Base-by-base conservation (phyloP, 345 rosid genomes). In the Populus euphratica region DNA sequence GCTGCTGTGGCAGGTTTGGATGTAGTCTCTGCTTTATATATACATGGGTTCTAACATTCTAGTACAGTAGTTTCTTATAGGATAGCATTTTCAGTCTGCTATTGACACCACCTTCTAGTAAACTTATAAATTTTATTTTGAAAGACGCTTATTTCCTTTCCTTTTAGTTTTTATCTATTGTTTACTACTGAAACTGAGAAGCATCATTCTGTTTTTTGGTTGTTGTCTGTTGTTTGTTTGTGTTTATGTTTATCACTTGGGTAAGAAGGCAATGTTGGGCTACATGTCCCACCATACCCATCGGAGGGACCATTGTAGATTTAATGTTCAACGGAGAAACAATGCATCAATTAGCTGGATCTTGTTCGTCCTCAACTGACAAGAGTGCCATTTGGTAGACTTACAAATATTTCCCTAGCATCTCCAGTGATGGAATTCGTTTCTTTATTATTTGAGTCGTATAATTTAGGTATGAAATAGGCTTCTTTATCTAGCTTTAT, bases 241-340 rank as follows among this genome's bases (percentile, higher is more conserved):
- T 76, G 73, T 76, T 70, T 80, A 52, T 80, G 83, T 67, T 67
- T 71, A 72, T 76, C 77, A 70, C 64, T 76, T 68, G 80, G 79
- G 83, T 80, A 76, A 80, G 83, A 80, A 80, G 83, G 79, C 83
- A 80, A 80, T 80, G 69, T 75, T 80, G 83, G 79, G 77, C 76
- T 38, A 66, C 80, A 76, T 80, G 77, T 80, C 77, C 80, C 77
- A 72, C 74, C 49, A 65, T 67, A 80, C 83, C 79, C 75, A 65
- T 76, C 2, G 77, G 80, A 68, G 73, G 65, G 80, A 63, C 77
- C 52, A 23, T 73, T 68, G 77, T 80, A 67, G 79, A 80, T 66
- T 75, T 72, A 66, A 59, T 76, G 80, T 76, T 73, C 76, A 72
- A 80, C 31, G 70, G 83, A 66, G 73, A 70, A 67, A 49, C 73